phyloP scores from a whole-genome alignment of 176 grass and related monocot species.

The Carex myosuroides region DNA sequence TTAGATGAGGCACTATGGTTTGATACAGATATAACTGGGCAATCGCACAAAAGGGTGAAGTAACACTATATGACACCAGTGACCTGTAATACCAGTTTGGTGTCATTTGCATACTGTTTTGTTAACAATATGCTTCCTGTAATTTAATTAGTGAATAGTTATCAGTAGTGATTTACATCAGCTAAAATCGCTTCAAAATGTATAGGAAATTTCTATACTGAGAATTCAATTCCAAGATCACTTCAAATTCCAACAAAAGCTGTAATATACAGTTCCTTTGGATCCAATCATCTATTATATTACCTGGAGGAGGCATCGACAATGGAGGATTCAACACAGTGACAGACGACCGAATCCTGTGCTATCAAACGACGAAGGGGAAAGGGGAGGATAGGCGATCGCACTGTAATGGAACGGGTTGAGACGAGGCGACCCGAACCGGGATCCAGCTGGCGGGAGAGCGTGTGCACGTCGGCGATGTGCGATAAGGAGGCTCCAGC shows the following conservation, averaged over 20 bases:
- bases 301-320: constrained; percentile 44
- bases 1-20: background rate
- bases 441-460: constrained; percentile 51
- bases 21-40: background rate
- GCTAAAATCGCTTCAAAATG: no score
- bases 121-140: background rate
- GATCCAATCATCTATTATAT: background rate
- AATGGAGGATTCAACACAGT: constrained; percentile 79
- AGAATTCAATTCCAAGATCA: no score
- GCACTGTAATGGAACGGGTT: constrained; percentile 68
- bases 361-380: constrained; percentile 67
- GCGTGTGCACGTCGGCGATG: constrained; percentile 79
- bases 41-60: no score
- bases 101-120: no score
- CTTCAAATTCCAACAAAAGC: background rate
- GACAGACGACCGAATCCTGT: constrained; percentile 69
- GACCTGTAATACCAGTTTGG: background rate
- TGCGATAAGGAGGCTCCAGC: constrained; percentile 59
- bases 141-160: background rate
- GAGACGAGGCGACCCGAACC: constrained; percentile 48
- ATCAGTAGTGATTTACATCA: no score
- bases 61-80: background rate
- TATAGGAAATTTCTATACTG: no score
- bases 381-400: constrained; percentile 78
- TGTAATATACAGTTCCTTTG: background rate